Conservation (phyloP, 1,139 yeast genomes). For the Candida tetrigidarum region DNA sequence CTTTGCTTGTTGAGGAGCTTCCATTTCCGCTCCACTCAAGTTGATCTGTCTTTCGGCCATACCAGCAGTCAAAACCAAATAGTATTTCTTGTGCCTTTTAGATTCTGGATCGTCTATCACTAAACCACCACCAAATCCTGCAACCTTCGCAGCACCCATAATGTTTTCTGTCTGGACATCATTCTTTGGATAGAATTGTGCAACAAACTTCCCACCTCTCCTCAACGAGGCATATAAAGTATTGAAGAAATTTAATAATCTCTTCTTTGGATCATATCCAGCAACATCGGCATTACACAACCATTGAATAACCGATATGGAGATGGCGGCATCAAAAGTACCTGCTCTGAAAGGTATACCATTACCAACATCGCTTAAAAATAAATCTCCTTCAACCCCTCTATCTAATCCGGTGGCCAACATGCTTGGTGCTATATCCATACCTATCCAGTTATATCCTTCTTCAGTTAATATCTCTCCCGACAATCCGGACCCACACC, state of each 20-base stretch:
- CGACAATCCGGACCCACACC: slow-evolving; percentile 96
- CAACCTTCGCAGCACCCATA: slow-evolving; percentile 82
- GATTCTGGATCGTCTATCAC: slow-evolving; percentile 94
- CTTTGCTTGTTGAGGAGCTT: slow-evolving; percentile 51
- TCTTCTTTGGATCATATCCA: slow-evolving; percentile 81
- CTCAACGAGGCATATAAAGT: slow-evolving; percentile 83
- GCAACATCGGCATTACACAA: slow-evolving; percentile 93
- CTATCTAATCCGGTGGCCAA: slow-evolving; percentile 92
- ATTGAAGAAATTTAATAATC: slow-evolving; percentile 83
- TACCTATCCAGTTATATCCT: slow-evolving; percentile 94
- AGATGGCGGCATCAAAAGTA: slow-evolving; percentile 94
- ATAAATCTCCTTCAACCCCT: slow-evolving; percentile 91
- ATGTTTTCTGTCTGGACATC: slow-evolving; percentile 83
- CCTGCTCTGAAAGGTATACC: slow-evolving; percentile 98
- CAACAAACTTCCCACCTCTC: slow-evolving; percentile 96
- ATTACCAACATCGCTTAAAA: slow-evolving; percentile 89
- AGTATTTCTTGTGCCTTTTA: slow-evolving; percentile 88
- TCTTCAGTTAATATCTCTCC: slow-evolving; percentile 95
- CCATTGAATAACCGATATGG: slow-evolving; percentile 98
- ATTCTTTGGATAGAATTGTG: slow-evolving; percentile 94
- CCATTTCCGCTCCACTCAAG: slow-evolving; percentile 81
- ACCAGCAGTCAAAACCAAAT: slow-evolving; percentile 90
- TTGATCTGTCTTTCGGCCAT: slow-evolving; percentile 69
- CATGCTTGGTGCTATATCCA: slow-evolving; percentile 98
- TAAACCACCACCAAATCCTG: slow-evolving; percentile 97